Percentiles rank a stretch among this genome's conserved stretches.
phyloP scores from a whole-genome alignment of 345 rosid genomes.

The Draba incana region DNA sequence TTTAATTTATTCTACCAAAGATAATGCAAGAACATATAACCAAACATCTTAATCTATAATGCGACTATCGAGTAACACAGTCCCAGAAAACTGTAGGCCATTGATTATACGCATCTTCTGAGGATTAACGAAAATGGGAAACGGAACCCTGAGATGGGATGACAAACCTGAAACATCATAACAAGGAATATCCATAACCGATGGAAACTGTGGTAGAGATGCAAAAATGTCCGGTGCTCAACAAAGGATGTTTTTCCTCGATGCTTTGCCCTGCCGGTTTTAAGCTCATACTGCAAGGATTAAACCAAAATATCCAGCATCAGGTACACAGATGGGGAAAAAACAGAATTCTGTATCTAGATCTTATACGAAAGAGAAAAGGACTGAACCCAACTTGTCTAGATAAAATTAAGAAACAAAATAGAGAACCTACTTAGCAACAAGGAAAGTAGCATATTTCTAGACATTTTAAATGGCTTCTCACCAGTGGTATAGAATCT shows the following conservation, averaged over 20 bases:
- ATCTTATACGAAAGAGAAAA: slow-evolving; percentile 15
- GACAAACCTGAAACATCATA: slow-evolving; percentile 97
- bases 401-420: slow-evolving; percentile 5
- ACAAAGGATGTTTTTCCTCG: slow-evolving; percentile 96
- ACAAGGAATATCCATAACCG: slow-evolving; percentile 96
- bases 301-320: slow-evolving; percentile 29
- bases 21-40: slow-evolving; percentile 23
- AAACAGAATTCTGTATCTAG: slow-evolving; percentile 8
- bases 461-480: slow-evolving; percentile 14
- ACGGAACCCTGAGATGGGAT: slow-evolving; percentile 11
- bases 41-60: slow-evolving; percentile 14
- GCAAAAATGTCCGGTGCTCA: slow-evolving; percentile 93
- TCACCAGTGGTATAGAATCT: background rate
- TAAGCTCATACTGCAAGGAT: slow-evolving; percentile 61
- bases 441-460: slow-evolving; percentile 22
- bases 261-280: slow-evolving; percentile 61
- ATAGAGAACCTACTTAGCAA: slow-evolving; percentile 17
- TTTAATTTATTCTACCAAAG: slow-evolving; percentile 1
- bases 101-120: slow-evolving; percentile 11
- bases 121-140: slow-evolving; percentile 9
- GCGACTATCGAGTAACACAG: slow-evolving; percentile 15
- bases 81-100: slow-evolving; percentile 2
- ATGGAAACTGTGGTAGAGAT: slow-evolving; percentile 96
- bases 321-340: slow-evolving; percentile 20
- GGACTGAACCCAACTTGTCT: slow-evolving; percentile 7